Base-by-base conservation (phyloP, 2,329 filamentous ascomycete species). In the Sordariomycetes sp. region DNA sequence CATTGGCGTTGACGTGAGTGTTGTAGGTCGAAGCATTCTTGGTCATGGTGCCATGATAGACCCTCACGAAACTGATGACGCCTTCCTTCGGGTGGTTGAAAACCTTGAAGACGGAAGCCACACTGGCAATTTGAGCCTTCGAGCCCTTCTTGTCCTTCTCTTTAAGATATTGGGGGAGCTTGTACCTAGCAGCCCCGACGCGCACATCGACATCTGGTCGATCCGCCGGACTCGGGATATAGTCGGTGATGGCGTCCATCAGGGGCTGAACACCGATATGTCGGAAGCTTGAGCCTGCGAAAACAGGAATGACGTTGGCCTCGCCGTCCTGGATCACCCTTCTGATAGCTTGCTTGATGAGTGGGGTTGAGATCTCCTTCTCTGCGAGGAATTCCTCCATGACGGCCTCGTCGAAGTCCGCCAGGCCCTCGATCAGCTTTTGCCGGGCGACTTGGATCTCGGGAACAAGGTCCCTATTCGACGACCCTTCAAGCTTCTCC, bases 261-360 rank as follows among this genome's bases (percentile, higher is more conserved):
- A 98, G 66, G 19, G 88, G 86, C 54, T 95, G 86, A 4, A 96
- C 87, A 7, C 92, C 92, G 41, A 96, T 86, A 44, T 96, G 94
- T 27, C 83, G 78, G 57, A 96, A 87, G 55, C 88, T 95, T 5
- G 90, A 88, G 3, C 90, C 90, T 1, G 86, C 86, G 57, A 94
- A 93, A 1, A 95, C 72, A 1, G 90, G 90, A 28, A 92, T 82
- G 14, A 93, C 66, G n/a, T 63, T 66, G 33, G 85, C 86, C 8
- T 81, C 71, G 1, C 79, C 75, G 30, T 68, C 66, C 6, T 79
- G 66, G 6, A 94, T 75, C 25, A 79, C 79, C 30, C 79, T 72
- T 21, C 88, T 76, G 21, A 98, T 71, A 40, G 82, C 84, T 34
- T 77, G 68, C 39, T 81, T 77, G 39, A 96, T 78, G 27, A 80